Percentiles rank a stretch among this genome's conserved stretches.
phyloP scores from a whole-genome alignment of 805 yeast genomes.

The Spathaspora hagerdaliae region DNA sequence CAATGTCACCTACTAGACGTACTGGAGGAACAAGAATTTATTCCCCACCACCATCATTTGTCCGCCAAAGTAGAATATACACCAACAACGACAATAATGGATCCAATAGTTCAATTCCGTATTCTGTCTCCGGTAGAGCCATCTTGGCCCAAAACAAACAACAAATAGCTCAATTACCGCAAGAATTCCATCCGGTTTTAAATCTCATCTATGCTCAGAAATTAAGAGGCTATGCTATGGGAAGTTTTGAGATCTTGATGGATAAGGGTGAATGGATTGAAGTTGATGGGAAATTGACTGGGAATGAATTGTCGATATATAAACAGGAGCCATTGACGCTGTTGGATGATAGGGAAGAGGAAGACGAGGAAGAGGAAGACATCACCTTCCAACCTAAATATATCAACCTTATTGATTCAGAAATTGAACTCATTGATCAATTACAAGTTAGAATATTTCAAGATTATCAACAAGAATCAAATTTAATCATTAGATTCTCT shows the following conservation, averaged over 20 bases:
- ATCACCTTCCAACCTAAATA: conserved; percentile 41
- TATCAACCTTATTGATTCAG: conserved; percentile 47
- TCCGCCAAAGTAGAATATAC: conserved; percentile 27
- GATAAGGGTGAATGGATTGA: conserved; percentile 24
- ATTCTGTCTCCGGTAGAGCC: conserved; percentile 7
- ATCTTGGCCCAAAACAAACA: conserved; percentile 14
- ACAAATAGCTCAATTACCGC: conserved; percentile 39
- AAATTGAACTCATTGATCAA: conserved; percentile 10
- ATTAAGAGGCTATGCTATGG: conserved; percentile 58
- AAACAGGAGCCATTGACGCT: conserved; percentile 10
- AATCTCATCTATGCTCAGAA: conserved; percentile 69
- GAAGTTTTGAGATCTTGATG: conserved; percentile 35
- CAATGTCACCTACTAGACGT: conserved; percentile 14
- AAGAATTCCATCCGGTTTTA: conserved; percentile 68
- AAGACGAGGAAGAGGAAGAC: conserved; percentile 28
- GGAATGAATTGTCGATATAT: conserved; percentile 53
- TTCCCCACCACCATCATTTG: conserved; percentile 31
- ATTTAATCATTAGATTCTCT: conserved; percentile 21
- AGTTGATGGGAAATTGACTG: conserved; percentile 41
- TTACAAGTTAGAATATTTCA: conserved; percentile 22
- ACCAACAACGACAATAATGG: conserved; percentile 9
- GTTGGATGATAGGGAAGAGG: no score
- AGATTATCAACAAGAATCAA: conserved; percentile 23
- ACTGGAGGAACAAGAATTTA: conserved; percentile 22
- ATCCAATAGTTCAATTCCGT: conserved; percentile 7